These are phyloP conservation scores for Boletus huronensis DNA, from an alignment of 768 basidiomycete species.

Conservation along the genomic window DNA sequence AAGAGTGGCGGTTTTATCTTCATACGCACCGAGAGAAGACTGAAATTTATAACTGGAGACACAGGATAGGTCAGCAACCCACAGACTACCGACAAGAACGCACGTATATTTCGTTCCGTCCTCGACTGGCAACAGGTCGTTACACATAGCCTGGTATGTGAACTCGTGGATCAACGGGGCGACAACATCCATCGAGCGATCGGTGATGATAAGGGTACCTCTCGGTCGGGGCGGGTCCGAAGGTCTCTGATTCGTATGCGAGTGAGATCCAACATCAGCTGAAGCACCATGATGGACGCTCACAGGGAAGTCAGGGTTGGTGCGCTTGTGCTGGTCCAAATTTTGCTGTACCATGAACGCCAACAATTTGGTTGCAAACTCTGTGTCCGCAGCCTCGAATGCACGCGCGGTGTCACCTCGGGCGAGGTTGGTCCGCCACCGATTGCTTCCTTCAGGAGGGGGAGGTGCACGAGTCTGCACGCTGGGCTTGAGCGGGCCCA, in stretches of 20 bases:
- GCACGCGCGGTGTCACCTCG: slow-evolving; percentile 66
- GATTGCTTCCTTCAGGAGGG: slow-evolving; percentile 56
- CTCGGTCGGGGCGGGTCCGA: slow-evolving; percentile 61
- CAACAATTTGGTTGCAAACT: slow-evolving; percentile 76
- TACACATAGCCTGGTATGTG: slow-evolving; percentile 98
- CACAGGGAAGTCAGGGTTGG: slow-evolving; percentile 86
- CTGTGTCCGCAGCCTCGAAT: slow-evolving; percentile 66
- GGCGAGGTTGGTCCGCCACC: slow-evolving; percentile 82
- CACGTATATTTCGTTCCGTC: slow-evolving; percentile 85
- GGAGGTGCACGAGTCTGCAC: slow-evolving; percentile 61
- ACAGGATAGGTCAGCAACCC: not conserved
- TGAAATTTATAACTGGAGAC: slow-evolving; percentile 83
- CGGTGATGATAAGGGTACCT: slow-evolving; percentile 85
- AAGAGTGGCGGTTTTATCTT: slow-evolving; percentile 85
- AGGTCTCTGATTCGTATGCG: slow-evolving; percentile 40
- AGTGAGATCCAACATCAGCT: slow-evolving; percentile 1
- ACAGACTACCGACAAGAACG: slow-evolving; percentile 32
- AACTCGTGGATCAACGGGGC: slow-evolving; percentile 96
- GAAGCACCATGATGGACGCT: slow-evolving; percentile 27
- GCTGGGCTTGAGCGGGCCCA: slow-evolving; percentile 77
- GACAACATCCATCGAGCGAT: slow-evolving; percentile 92
- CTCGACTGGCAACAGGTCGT: slow-evolving; percentile 86
- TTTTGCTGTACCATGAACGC: slow-evolving; percentile 82
- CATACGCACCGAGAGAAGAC: slow-evolving; percentile 77
- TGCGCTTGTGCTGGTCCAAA: slow-evolving; percentile 83